A percentile compares a stretch with the other conserved stretches of the same genome.
phyloP scores from a whole-genome alignment of 495 filamentous ascomycete genomes.

The Parathielavia appendiculata region DNA sequence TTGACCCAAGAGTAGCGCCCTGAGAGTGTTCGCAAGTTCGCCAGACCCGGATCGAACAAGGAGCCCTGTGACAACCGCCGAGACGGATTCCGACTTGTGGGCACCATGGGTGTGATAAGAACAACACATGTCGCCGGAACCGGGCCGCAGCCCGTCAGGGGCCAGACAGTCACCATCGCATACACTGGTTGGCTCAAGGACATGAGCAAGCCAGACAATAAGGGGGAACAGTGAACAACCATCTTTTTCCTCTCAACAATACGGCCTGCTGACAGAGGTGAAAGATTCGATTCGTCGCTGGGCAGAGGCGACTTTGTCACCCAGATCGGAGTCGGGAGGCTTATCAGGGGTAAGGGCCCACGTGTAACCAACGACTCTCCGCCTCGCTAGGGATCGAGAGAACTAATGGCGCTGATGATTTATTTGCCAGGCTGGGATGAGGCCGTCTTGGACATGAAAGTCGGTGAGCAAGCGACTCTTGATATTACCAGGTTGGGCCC shows the following conservation, averaged over 20 bases:
- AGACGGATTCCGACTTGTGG: too few species aligned
- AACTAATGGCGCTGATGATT: conserved; percentile 11
- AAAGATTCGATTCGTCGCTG: conserved; percentile 75
- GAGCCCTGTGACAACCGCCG: too few species aligned
- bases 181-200: conserved; percentile 83
- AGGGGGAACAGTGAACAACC: conserved; percentile 43
- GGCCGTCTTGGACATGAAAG: conserved; percentile 70
- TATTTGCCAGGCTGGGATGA: conserved; percentile 70
- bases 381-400: background rate
- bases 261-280: background rate
- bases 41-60: too few species aligned
- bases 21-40: too few species aligned
- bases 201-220: conserved; percentile 43
- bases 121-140: conserved; percentile 40
- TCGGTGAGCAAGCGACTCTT: conserved; percentile 75
- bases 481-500: conserved; percentile 64
- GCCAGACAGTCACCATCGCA: conserved; percentile 69
- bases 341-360: conserved; percentile 64
- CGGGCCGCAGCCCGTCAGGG: conserved; percentile 50
- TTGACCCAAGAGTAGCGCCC: too few species aligned
- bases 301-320: conserved; percentile 60
- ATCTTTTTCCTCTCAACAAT: too few species aligned
- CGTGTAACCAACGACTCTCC: background rate
- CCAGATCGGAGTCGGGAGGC: conserved; percentile 65
- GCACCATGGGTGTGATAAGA: conserved; percentile 49